A percentile compares a stretch with the other conserved stretches of the same genome.
Evolutionary conservation across 768 basidiomycete species (phyloP).

Genomic region (Dendrothele bispora): DNA sequence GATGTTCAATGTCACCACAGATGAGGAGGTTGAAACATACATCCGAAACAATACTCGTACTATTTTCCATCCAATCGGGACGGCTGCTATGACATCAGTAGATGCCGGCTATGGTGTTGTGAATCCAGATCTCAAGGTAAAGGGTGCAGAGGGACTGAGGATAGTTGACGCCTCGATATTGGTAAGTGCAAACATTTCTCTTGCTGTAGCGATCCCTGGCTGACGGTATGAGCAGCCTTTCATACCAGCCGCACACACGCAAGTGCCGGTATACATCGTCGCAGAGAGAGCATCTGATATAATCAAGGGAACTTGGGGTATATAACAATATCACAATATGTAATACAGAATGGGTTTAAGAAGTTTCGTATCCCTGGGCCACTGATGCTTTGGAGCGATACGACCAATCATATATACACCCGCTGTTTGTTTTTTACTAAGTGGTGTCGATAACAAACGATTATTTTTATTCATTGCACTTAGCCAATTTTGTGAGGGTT

Average conservation of each 20-base stretch:
- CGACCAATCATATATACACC: too few species aligned
- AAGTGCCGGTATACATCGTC: slow-evolving; percentile 24
- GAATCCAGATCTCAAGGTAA: slow-evolving; percentile 33
- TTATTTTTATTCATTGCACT: too few species aligned
- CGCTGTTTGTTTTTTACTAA: too few species aligned
- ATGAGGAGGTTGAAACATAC: slow-evolving; percentile 23
- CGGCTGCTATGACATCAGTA: slow-evolving; percentile 27
- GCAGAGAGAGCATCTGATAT: slow-evolving; percentile 30
- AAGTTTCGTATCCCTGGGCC: too few species aligned
- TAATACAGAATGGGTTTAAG: too few species aligned
- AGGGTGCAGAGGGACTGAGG: slow-evolving; percentile 31
- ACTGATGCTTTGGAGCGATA: too few species aligned
- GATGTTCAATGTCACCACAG: slow-evolving; percentile 4
- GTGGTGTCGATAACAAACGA: too few species aligned
- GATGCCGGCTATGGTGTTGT: slow-evolving; percentile 30
- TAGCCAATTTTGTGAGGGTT: too few species aligned
- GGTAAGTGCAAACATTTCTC: slow-evolving; percentile 17
- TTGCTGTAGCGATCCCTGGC: too few species aligned
- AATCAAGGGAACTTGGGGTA: slow-evolving; percentile 17
- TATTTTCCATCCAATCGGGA: slow-evolving; percentile 29
- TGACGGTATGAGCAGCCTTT: slow-evolving; percentile 22
- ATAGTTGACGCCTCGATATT: slow-evolving; percentile 39
- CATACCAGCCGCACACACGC: slow-evolving; percentile 25
- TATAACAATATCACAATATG: too few species aligned
- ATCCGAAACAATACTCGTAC: slow-evolving; percentile 19